phyloP scores from a whole-genome alignment of 2,329 filamentous ascomycete genomes.

The Fusarium pseudocircinatum region DNA sequence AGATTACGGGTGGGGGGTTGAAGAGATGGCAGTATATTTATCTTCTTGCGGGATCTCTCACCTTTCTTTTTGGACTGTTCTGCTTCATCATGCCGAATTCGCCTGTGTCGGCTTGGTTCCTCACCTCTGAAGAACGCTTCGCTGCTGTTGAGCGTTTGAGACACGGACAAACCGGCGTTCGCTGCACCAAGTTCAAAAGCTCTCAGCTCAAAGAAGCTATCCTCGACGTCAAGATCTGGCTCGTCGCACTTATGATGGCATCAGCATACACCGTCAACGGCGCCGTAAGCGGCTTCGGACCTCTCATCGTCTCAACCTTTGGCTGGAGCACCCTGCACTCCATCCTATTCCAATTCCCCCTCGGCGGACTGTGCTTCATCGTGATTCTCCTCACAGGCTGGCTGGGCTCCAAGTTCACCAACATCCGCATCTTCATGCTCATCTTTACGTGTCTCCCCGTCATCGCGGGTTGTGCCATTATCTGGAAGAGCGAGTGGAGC shows the following conservation, averaged over 20 bases:
- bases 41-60: constrained; percentile 70
- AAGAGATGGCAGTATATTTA: constrained; percentile 78
- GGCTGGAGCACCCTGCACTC: constrained; percentile 71
- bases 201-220: constrained; percentile 67
- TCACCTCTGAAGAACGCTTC: constrained; percentile 69
- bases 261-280: constrained; percentile 78
- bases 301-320: constrained; percentile 77
- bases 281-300: constrained; percentile 75
- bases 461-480: constrained; percentile 77
- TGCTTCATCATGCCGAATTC: constrained; percentile 75
- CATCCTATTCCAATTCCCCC: constrained; percentile 79
- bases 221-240: constrained; percentile 69
- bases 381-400: constrained; percentile 74
- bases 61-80: constrained; percentile 70
- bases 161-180: constrained; percentile 69
- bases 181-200: constrained; percentile 68
- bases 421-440: constrained; percentile 73
- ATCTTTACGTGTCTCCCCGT: constrained; percentile 75
- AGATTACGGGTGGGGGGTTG: constrained; percentile 64
- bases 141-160: constrained; percentile 72
- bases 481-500: constrained; percentile 75
- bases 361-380: constrained; percentile 74
- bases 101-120: constrained; percentile 74
- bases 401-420: constrained; percentile 66
- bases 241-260: constrained; percentile 74